Percentiles rank a stretch among this genome's conserved stretches.
Evolutionary conservation across 163 green algal genomes (phyloP).

Genomic region (Scenedesmus sp.): DNA sequence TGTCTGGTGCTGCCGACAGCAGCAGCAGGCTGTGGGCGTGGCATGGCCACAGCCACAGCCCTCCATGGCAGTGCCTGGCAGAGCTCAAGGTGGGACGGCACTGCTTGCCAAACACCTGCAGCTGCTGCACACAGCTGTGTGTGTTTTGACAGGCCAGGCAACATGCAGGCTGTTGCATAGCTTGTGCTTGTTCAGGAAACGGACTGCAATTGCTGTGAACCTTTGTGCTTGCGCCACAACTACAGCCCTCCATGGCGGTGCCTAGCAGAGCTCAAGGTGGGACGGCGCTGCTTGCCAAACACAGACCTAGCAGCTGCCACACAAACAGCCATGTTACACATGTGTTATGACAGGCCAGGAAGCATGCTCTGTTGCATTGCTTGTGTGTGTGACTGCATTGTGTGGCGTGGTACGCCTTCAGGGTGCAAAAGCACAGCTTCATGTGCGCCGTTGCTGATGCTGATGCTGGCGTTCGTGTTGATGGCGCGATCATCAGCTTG

Average conservation of each 20-base stretch:
- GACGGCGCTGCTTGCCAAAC: background rate
- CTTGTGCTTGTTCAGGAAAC: too few relatives aligned
- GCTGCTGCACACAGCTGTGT: background rate
- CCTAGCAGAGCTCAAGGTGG: conserved; percentile 31
- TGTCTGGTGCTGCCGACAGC: conserved; percentile 69
- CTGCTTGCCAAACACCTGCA: conserved; percentile 20
- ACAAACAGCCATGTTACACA: background rate
- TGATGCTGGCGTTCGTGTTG: background rate
- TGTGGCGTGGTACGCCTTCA: background rate
- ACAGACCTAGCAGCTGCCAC: background rate
- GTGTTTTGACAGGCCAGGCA: too few relatives aligned
- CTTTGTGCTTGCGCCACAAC: background rate
- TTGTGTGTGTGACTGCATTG: background rate
- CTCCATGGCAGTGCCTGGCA: conserved; percentile 38
- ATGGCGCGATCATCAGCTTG: background rate
- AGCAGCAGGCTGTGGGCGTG: conserved; percentile 71
- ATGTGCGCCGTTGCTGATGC: too few relatives aligned
- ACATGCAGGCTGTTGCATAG: too few relatives aligned
- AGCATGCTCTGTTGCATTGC: too few relatives aligned
- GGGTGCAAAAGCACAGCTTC: too few relatives aligned
- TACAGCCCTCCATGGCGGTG: conserved; percentile 30
- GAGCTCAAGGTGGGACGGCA: background rate
- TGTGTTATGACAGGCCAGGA: background rate
- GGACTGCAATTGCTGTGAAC: too few relatives aligned
- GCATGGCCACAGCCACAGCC: background rate